These are phyloP conservation scores for Ustilago nuda DNA, from an alignment of 1,284 basidiomycete species.

Conservation along the genomic window DNA sequence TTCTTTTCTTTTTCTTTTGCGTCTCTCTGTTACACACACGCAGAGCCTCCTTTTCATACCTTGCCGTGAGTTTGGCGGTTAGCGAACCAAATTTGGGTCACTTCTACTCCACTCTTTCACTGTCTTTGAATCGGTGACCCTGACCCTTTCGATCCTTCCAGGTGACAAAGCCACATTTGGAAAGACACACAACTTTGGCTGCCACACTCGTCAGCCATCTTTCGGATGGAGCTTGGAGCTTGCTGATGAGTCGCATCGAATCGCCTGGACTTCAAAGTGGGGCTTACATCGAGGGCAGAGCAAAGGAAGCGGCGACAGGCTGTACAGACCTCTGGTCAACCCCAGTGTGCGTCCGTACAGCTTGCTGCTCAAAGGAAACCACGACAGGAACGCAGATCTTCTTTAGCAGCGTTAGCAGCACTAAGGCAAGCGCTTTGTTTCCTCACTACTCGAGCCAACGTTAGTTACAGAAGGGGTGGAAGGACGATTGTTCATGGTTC, in stretches of 20 bases:
- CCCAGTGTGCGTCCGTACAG: background rate
- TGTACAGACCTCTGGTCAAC: background rate
- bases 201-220: background rate
- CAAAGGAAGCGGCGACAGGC: background rate
- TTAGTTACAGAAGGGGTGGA: background rate
- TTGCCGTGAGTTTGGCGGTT: no score
- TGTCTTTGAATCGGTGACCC: constrained; percentile 9
- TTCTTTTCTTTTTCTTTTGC: background rate
- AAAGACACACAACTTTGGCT: background rate
- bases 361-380: background rate
- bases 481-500: background rate
- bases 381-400: no score
- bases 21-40: no score
- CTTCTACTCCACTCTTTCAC: background rate
- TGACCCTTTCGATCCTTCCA: constrained; percentile 28
- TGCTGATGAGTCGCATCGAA: background rate
- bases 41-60: no score
- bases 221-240: background rate
- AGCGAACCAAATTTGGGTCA: no score
- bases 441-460: no score
- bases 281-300: background rate
- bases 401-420: no score
- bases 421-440: background rate
- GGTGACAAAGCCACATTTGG: background rate
- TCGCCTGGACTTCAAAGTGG: background rate